Conservation (phyloP, 371 early-diverging fungal species). For the Sporodiniella umbellata region DNA sequence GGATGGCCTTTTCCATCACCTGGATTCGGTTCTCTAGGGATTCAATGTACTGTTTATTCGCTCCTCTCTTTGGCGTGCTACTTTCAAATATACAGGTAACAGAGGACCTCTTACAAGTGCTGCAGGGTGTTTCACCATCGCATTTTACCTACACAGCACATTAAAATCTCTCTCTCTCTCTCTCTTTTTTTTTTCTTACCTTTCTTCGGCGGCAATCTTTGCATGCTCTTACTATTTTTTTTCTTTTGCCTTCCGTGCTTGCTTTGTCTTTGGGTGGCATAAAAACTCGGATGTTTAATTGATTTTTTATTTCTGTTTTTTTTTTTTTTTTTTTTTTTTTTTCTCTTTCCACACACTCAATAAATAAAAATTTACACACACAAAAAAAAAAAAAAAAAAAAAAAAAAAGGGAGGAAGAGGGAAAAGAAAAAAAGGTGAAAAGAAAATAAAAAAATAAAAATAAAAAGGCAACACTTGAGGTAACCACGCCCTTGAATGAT, state of each 20-base stretch:
- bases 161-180: background rate
- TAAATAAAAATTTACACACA: background rate
- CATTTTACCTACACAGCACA: slow-evolving; percentile 22
- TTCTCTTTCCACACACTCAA: too few species aligned
- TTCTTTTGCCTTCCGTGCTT: slow-evolving; percentile 12
- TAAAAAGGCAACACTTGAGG: slow-evolving; percentile 1
- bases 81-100: slow-evolving; percentile 26
- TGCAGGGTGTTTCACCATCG: slow-evolving; percentile 26
- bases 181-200: slow-evolving; percentile 9
- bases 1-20: slow-evolving; percentile 23
- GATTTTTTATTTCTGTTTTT: background rate
- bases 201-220: slow-evolving; percentile 28
- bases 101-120: slow-evolving; percentile 24
- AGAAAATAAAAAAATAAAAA: slow-evolving; percentile 1
- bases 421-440: slow-evolving; percentile 3
- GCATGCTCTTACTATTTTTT: slow-evolving; percentile 29
- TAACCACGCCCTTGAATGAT: slow-evolving; percentile 13
- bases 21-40: slow-evolving; percentile 19
- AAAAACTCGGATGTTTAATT: background rate
- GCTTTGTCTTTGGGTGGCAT: slow-evolving; percentile 16
- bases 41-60: slow-evolving; percentile 26
- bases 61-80: slow-evolving; percentile 25
- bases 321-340: too few species aligned
- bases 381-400: slow-evolving; percentile 1
- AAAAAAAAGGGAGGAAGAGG: slow-evolving; percentile 1